A percentile compares a stretch with the other conserved stretches of the same genome.
phyloP scores from a whole-genome alignment of 2,329 filamentous ascomycete species.

The Verticillium nonalfalfae region DNA sequence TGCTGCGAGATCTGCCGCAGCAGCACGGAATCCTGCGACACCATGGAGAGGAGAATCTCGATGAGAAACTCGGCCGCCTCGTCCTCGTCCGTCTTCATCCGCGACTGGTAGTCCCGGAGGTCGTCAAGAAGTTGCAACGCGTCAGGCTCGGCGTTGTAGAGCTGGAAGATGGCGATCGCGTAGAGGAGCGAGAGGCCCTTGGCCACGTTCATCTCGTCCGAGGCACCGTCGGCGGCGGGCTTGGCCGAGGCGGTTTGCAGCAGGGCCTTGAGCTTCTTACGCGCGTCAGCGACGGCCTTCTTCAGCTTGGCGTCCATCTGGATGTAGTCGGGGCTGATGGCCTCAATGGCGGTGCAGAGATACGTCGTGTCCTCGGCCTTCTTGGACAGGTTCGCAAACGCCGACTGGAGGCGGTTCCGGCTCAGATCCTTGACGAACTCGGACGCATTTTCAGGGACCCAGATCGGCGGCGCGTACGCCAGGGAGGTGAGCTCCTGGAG shows the following conservation, averaged over 20 bases:
- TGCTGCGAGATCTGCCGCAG: constrained; percentile 83
- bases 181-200: constrained; percentile 76
- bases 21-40: constrained; percentile 76
- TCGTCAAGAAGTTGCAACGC: constrained; percentile 78
- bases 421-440: constrained; percentile 39
- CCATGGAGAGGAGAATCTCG: constrained; percentile 84
- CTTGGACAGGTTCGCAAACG: constrained; percentile 51
- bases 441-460: constrained; percentile 11
- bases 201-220: constrained; percentile 31
- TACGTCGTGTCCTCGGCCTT: constrained; percentile 45
- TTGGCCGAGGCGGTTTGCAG: constrained; percentile 29
- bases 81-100: constrained; percentile 50
- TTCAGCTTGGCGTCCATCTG: constrained; percentile 50
- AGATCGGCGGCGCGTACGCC: constrained; percentile 44
- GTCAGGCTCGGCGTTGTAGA: constrained; percentile 86
- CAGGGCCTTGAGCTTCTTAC: constrained; percentile 46
- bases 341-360: constrained; percentile 47
- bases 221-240: constrained; percentile 16
- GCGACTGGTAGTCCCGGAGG: constrained; percentile 68
- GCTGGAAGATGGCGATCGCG: constrained; percentile 75
- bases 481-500: constrained; percentile 48
- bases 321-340: constrained; percentile 44
- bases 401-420: constrained; percentile 49
- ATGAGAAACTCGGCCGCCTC: constrained; percentile 65
- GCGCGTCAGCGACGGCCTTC: constrained; percentile 43